Evolutionary conservation across 371 early-diverging fungal species (phyloP), one percentile per base, ranked within the genome.

Genomic region (Mucor sp.): DNA sequence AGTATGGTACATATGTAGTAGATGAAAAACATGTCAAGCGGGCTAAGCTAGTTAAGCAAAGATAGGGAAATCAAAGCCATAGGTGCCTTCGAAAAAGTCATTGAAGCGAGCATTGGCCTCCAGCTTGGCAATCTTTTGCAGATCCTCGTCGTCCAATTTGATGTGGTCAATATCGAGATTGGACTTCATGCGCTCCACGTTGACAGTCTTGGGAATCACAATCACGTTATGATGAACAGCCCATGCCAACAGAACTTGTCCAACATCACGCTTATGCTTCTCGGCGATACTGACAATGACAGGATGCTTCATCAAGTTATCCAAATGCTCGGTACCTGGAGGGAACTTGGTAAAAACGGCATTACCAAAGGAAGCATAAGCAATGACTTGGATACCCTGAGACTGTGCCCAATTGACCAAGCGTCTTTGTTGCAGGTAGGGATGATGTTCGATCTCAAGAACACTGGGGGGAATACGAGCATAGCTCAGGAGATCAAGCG

Each of bases 121-220:
- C 14, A 82, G 60, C 15, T 44, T 47, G 25, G 39, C 58, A 35
- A 82, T 72, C 19, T 68, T 68, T 17, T 72, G 60, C 25, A 79
- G 25, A 33, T 79, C 82, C 1, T 72, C 63, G 6, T 69, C 63
- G 47, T 74, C 69, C 57, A 81, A 58, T 4, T 65, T 30, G 65
- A 67, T 74, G 11, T 55, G 47, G 23, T 70, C 62, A 30, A 79
- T n/a, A 53, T 77, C 76, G 44, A 73, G 60, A 63, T 81, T 81
- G 47, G 68, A 35, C 44, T 68, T 69, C 72, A 90, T 78, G 39
- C 90, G 80, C 2, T 72, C 72, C 0, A 69, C 69, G 48, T 83
- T 74, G 14, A 74, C 66, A 57, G 81, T 82, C 74, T 93, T 93
- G 50, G 93, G 93, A 60, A 93, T 89, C 25, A 88, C 87, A 32